Conservation (phyloP, 306 rosid species). For the Cotoneaster glaucophyllus region DNA sequence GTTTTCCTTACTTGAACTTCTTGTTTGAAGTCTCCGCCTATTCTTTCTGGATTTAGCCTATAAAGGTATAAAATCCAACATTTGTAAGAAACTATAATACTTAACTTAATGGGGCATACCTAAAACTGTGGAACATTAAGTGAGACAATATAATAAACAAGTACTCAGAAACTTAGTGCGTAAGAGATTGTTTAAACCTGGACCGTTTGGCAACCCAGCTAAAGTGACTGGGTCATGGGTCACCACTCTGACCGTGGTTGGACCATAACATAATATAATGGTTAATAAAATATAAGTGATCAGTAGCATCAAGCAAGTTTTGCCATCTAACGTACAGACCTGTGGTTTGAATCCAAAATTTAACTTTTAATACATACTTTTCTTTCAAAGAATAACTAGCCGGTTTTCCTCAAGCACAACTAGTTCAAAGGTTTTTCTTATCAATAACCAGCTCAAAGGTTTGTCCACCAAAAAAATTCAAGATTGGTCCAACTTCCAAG, state of each 20-base stretch:
- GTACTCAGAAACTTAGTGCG: neutral
- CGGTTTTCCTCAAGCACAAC: neutral
- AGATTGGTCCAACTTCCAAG: neutral
- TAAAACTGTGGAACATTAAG: neutral
- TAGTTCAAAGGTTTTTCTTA: neutral
- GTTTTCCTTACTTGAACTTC: conserved; percentile 74
- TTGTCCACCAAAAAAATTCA: too few relatives aligned
- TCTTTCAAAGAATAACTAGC: neutral
- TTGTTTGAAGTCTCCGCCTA: conserved; percentile 96
- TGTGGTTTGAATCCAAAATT: neutral
- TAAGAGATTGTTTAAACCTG: neutral
- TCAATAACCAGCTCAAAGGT: neutral
- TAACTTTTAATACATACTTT: neutral
- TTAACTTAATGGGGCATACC: neutral
- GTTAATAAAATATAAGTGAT: neutral
- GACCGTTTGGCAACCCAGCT: neutral
- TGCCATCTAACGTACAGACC: neutral
- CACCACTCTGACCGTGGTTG: neutral
- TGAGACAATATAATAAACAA: neutral
- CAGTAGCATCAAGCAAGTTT: neutral
- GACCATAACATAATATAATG: neutral
- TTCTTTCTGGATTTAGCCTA: conserved; percentile 95
- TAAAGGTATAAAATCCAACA: conserved; percentile 10
- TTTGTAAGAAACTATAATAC: conserved; percentile 3
- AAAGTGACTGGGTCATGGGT: neutral